Percentiles rank a stretch among this genome's conserved stretches.
Evolutionary conservation across 2,329 filamentous ascomycete species (phyloP).

Genomic region (Penicillium sp.): DNA sequence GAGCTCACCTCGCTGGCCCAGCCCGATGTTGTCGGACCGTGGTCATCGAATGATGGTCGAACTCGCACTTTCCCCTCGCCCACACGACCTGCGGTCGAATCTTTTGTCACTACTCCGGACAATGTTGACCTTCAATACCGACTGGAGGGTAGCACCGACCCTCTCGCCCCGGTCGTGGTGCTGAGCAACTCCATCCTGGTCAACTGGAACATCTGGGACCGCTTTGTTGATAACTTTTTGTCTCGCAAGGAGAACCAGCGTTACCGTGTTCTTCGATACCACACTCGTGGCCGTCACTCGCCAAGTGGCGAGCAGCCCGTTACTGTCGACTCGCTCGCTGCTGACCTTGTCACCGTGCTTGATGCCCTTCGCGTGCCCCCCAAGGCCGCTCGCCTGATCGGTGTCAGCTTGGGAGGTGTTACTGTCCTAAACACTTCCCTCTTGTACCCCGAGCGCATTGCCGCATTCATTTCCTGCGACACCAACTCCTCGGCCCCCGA

Average conservation of each 20-base stretch:
- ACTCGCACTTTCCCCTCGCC: constrained; percentile 49
- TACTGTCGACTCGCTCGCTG: constrained; percentile 60
- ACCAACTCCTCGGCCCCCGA: constrained; percentile 68
- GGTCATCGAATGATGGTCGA: constrained; percentile 50
- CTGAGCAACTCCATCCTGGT: constrained; percentile 78
- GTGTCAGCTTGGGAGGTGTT: constrained; percentile 75
- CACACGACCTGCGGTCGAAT: constrained; percentile 54
- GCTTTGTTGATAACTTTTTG: constrained; percentile 58
- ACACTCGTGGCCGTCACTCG: constrained; percentile 62
- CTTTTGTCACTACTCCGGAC: constrained; percentile 63
- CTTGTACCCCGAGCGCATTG: constrained; percentile 54
- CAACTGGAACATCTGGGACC: constrained; percentile 74
- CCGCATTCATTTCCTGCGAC: constrained; percentile 65
- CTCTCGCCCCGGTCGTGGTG: constrained; percentile 64
- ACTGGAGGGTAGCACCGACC: constrained; percentile 64
- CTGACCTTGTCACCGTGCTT: constrained; percentile 62
- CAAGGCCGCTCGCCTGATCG: constrained; percentile 61
- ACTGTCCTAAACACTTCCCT: constrained; percentile 70
- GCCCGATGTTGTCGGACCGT: constrained; percentile 45
- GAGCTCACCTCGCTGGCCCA: constrained; percentile 56
- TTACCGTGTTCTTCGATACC: constrained; percentile 70
- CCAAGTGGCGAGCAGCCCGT: constrained; percentile 41
- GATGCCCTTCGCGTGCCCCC: constrained; percentile 60
- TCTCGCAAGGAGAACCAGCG: constrained; percentile 49
- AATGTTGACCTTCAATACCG: constrained; percentile 65